These are phyloP conservation scores for Geotrichum phurueaensis DNA, from an alignment of 1,139 yeast species.

Conservation along the genomic window DNA sequence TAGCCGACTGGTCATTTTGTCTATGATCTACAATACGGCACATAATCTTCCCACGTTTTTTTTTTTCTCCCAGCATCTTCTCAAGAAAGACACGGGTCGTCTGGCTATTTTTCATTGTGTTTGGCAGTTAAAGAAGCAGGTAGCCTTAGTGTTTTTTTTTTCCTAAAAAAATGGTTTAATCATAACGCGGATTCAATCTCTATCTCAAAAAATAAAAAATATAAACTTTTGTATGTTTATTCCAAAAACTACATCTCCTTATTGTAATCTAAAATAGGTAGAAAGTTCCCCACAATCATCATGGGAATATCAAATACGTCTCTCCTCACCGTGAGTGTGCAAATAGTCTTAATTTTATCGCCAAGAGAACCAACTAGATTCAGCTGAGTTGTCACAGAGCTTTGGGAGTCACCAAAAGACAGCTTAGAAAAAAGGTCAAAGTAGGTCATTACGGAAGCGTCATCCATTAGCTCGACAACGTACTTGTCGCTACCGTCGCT, in stretches of 20 bases:
- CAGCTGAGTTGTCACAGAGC: conserved; percentile 77
- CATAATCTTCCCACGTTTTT: not conserved
- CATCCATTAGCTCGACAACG: conserved; percentile 84
- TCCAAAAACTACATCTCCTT: not conserved
- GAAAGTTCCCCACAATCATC: not conserved
- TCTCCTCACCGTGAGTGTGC: conserved; percentile 71
- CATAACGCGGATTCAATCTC: not conserved
- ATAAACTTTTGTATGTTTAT: not conserved
- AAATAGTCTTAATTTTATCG: conserved; percentile 53
- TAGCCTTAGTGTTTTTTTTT: too few species aligned
- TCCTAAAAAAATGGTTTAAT: not conserved
- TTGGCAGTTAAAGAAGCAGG: too few species aligned
- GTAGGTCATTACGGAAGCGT: conserved; percentile 78
- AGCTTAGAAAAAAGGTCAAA: conserved; percentile 75
- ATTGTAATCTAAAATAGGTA: not conserved
- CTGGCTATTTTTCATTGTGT: not conserved
- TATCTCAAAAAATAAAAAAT: not conserved
- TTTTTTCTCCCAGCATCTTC: not conserved
- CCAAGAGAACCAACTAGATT: conserved; percentile 57
- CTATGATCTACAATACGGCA: not conserved
- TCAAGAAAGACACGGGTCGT: not conserved
- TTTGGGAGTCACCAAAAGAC: conserved; percentile 87
- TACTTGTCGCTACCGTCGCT: conserved; percentile 42
- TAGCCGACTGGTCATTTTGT: not conserved
- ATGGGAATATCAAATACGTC: not conserved